Percentiles rank a stretch among this genome's conserved stretches.
Conservation (phyloP, 2,329 filamentous ascomycete species). For the Magnaporthiopsis incrustans region DNA sequence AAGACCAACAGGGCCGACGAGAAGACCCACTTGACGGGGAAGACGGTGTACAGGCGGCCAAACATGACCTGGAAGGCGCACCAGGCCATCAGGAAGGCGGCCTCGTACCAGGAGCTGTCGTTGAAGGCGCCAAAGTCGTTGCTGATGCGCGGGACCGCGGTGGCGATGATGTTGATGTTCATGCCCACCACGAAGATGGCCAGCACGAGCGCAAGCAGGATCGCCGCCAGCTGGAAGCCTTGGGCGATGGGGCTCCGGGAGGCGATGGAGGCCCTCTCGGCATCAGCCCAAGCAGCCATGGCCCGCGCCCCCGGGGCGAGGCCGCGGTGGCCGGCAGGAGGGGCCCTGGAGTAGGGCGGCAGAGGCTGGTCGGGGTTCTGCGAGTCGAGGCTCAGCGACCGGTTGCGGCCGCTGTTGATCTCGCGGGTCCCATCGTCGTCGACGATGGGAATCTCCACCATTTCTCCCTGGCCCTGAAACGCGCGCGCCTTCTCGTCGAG, state of each 20-base stretch:
- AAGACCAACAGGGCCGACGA: conserved; percentile 33
- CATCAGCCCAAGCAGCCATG: background rate
- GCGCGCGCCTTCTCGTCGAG: conserved; percentile 3
- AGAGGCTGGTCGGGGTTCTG: background rate
- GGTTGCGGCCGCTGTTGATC: background rate
- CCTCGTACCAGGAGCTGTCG: conserved; percentile 16
- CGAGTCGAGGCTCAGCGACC: background rate
- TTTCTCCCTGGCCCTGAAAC: background rate
- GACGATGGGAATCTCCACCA: conserved; percentile 6
- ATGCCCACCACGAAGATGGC: conserved; percentile 5
- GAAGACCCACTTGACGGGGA: conserved; percentile 33
- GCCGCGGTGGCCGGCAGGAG: background rate
- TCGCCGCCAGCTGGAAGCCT: conserved; percentile 1
- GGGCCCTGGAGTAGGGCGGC: background rate
- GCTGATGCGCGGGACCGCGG: conserved; percentile 14
- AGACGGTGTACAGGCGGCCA: conserved; percentile 31
- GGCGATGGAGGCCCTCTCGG: background rate
- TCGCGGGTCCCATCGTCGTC: conserved; percentile 3
- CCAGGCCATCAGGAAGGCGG: conserved; percentile 13
- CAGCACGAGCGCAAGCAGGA: conserved; percentile 4
- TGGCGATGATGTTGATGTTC: conserved; percentile 7
- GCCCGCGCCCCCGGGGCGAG: background rate
- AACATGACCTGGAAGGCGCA: conserved; percentile 27
- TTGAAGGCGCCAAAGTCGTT: conserved; percentile 13
- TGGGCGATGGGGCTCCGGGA: background rate